Evolutionary conservation across 371 early-diverging fungal species (phyloP), one percentile per base, ranked within the genome.

Genomic region (Thermomucor indicae-seudaticae): DNA sequence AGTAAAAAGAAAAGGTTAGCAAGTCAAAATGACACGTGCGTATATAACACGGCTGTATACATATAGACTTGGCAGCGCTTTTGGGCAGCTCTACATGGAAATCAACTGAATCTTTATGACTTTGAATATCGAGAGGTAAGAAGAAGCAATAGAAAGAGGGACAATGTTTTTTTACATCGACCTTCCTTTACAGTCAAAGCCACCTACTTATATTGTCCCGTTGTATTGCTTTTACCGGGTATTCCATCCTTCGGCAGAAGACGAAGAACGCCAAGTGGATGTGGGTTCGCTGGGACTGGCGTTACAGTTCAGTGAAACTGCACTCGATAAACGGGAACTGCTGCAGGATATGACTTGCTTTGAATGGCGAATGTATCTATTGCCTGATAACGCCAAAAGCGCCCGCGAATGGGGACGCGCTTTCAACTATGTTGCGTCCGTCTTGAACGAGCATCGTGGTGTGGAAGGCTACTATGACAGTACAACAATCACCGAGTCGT

Each of bases 41-140:
- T n/a, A n/a, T 32, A 22, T 32, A 35, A 45, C 32, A 32, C 7
- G 47, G 22, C 11, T 31, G 1, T 25, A 10, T 31, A 22, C 20
- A 27, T 47, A 2, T 50, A 75, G 75, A 59, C 57, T 57, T 75
- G 75, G 75, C 46, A 66, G 28, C 62, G 75, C 31, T 71, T 64
- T 43, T 71, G 72, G 71, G 71, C 69, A 7, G 55, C 49, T 17
- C 43, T 75, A 19, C 54, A 62, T 44, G 67, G 61, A 24, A 54
- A 59, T 17, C 49, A 61, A 31, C 53, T 75, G 17, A 47, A 51
- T 17, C 49, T 75, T 10, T 75, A 64, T 61, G 75, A 75, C 55
- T 75, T 75, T 61, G 75, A 75, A 35, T 67, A 64, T 43, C 65
- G 64, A 50, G 69, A 65, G 61, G 67, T 61, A 59, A 55, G 44